Base-by-base conservation (phyloP, 345 rosid genomes). In the Euphorbia lathyris region DNA sequence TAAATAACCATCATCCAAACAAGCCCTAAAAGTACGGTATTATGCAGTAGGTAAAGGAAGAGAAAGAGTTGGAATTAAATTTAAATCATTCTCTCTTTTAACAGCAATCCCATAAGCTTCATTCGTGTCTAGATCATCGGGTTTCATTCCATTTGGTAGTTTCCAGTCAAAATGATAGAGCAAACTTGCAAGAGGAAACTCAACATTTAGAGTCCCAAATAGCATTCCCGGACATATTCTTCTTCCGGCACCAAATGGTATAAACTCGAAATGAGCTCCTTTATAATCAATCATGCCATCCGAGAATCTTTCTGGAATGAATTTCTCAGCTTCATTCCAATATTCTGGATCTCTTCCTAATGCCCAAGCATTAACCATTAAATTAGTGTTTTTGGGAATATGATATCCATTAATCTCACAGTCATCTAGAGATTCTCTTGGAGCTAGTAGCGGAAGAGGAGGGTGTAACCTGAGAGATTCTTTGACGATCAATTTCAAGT, bases 111-210 rank as follows among this genome's bases (percentile, higher is more conserved):
- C 70, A 38, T 62, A 62, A 8, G 60, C 19, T 26, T 79, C 79
- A 2, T 36, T 1, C 72, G 58, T 72, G 62, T 59, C 58, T 4
- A 68, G 19, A 14, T 71, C 64, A 71, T 71, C 71, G 13, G 22
- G 59, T 16, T 67, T 71, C 67, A 17, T 58, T 29, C 65, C 69
- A 23, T 26, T 22, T 0, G 74, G 67, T 7, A 75, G 71, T 26
- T 58, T 64, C 79, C 79, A 79, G 9, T 79, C 82, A 68, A 75
- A 79, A 72, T 72, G 64, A 53, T 63, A 79, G 4, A 79, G 68
- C 4, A 72, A 26, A 32, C 25, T 25, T 7, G 78, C 73, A 0
- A 70, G 69, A 0, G 48, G 68, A 16, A 75, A 43, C 68, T 76
- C 80, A 0, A 76, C 30, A 20, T 60, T 74, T 0, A 63, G 45